Evolutionary conservation across 495 filamentous ascomycete genomes (phyloP).

Genomic region (Staphylotrichum longicolle): DNA sequence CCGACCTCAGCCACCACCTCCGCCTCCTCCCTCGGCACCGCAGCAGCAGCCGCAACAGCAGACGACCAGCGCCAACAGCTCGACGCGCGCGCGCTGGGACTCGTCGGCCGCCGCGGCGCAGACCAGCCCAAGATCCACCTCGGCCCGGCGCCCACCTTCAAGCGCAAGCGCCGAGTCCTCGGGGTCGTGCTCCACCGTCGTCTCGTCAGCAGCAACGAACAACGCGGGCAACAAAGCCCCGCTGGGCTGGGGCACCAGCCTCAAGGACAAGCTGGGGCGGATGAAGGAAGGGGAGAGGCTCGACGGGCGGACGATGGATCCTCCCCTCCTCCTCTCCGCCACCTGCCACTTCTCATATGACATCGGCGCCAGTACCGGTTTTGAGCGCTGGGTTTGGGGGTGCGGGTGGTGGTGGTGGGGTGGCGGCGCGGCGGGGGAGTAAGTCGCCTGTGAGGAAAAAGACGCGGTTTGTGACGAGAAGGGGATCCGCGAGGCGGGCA

Average conservation of each 20-base stretch:
- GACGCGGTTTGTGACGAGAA: conserved; percentile 76
- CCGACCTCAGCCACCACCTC: conserved; percentile 18
- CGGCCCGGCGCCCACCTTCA: conserved; percentile 60
- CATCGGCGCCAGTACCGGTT: neutral
- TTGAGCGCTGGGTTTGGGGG: neutral
- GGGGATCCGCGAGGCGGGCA: conserved; percentile 72
- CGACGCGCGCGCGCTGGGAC: conserved; percentile 55
- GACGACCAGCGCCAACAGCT: conserved; percentile 16
- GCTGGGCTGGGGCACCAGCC: conserved; percentile 50
- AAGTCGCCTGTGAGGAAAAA: conserved; percentile 64
- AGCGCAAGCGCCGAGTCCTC: conserved; percentile 59
- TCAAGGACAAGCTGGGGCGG: conserved; percentile 47
- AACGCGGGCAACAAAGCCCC: conserved; percentile 16
- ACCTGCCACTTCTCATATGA: too few species aligned
- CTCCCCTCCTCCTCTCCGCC: neutral
- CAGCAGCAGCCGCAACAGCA: conserved; percentile 1
- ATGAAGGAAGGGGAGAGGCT: conserved; percentile 55
- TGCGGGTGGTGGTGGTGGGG: neutral
- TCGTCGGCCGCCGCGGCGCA: conserved; percentile 53
- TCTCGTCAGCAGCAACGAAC: neutral
- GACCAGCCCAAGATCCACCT: conserved; percentile 57
- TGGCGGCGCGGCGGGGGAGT: conserved; percentile 19
- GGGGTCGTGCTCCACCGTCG: conserved; percentile 33
- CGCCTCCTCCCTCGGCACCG: conserved; percentile 9
- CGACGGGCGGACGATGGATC: conserved; percentile 15